Conservation (phyloP, 177 flowering plant species). For the Vitis hybrid region DNA sequence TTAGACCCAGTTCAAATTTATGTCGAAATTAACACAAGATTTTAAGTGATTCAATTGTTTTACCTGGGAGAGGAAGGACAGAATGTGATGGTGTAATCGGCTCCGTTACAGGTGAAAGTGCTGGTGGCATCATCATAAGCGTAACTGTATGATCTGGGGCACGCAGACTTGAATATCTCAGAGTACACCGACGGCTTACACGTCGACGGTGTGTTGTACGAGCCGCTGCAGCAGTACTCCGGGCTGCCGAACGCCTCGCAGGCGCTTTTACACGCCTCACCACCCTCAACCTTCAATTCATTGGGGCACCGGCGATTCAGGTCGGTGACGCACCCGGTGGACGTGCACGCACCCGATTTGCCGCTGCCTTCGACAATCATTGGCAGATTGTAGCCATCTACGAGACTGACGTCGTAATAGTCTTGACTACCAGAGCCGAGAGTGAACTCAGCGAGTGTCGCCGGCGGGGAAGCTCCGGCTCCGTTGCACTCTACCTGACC, state of each 20-base stretch:
- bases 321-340: conserved; percentile 60
- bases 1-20: too few relatives aligned
- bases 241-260: conserved; percentile 70
- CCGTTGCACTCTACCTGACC: conserved; percentile 53
- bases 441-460: conserved; percentile 68
- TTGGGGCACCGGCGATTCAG: conserved; percentile 55
- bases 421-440: conserved; percentile 49
- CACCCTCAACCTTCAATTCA: conserved; percentile 43
- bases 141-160: conserved; percentile 81
- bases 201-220: conserved; percentile 40
- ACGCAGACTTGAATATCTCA: conserved; percentile 62
- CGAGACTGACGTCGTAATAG: conserved; percentile 76
- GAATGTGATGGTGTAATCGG: conserved; percentile 67
- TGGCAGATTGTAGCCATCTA: conserved; percentile 72
- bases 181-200: conserved; percentile 74
- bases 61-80: conserved; percentile 57
- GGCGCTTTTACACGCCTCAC: conserved; percentile 69
- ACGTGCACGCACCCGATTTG: conserved; percentile 37
- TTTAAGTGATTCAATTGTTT: background rate
- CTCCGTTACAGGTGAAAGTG: conserved; percentile 69
- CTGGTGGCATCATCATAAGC: conserved; percentile 83
- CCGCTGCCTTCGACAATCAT: conserved; percentile 46
- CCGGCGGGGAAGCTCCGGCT: conserved; percentile 54
- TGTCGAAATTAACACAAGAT: too few relatives aligned
- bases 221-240: conserved; percentile 69